Base-by-base conservation (phyloP, 495 filamentous ascomycete species). In the Neurospora cerealis region DNA sequence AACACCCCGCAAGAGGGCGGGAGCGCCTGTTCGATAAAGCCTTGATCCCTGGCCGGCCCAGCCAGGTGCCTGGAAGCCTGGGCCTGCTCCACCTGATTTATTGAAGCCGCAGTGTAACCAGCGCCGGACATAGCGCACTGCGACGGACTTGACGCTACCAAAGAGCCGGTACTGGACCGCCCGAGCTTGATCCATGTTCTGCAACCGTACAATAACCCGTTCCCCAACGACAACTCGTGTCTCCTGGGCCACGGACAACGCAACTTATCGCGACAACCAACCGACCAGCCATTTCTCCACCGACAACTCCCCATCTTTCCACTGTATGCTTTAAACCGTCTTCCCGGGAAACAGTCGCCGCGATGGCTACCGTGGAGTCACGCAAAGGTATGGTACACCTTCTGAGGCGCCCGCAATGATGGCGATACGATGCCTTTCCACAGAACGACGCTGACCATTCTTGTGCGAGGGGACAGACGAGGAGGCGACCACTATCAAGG, bases 401-500 rank as follows among this genome's bases (percentile, higher is more conserved):
- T 28, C 28, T 34, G 54, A 66, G 28, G 54, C 54, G 54, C 54
- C 54, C 28, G 54, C 54, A 34, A 62, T 19, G 2, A 62, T 62
- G 54, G 54, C 54, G 54, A 62, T 17, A 8, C 54, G 2, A 62
- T 62, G 39, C 72, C 72, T 21, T 39, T 24, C 36, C 39, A 13
- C 39, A 37, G 36, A 70, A 32, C 73, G 38, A 41, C 39, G 38
- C 72, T 71, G 28, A 41, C 38, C 34, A 48, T 36, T 24, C 21
- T 46, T 11, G 21, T 38, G 34, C 71, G 39, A 60, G 38, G 21
- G 24, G 66, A 44, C 70, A 79, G 86, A 87, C 72, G 86, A 87
- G 69, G 86, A 89, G 74, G 81, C 83, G 11, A 74, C 75, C 70
- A 88, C 86, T 24, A 88, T 88, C 77, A 89, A 89, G 76, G 86